These are phyloP conservation scores for Acephala macrosclerotiorum DNA, from an alignment of 2,329 filamentous ascomycete genomes.

Conservation along the genomic window DNA sequence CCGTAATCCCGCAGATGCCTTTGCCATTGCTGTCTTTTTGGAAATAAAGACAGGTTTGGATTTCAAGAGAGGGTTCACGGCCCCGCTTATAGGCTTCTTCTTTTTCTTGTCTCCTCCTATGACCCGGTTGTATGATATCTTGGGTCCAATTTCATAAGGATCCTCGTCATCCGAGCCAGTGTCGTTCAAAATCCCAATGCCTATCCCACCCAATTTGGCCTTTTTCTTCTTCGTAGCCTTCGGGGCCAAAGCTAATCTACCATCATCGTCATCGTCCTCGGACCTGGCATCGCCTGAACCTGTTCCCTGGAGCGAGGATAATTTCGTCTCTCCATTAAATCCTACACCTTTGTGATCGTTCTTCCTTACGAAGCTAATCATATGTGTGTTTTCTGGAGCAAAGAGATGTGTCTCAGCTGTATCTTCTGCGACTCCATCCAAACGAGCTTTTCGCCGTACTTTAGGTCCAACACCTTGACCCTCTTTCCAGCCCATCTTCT, in stretches of 20 bases:
- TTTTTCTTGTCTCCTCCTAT: slow-evolving; percentile 86
- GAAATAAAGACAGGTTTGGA: slow-evolving; percentile 79
- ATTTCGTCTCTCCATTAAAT: slow-evolving; percentile 63
- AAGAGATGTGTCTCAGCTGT: slow-evolving; percentile 70
- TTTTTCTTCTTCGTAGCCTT: slow-evolving; percentile 54
- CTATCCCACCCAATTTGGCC: slow-evolving; percentile 71
- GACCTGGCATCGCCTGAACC: slow-evolving; percentile 43
- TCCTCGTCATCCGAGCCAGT: slow-evolving; percentile 96
- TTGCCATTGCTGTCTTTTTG: slow-evolving; percentile 62
- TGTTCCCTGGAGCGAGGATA: slow-evolving; percentile 48
- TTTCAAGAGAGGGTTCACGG: slow-evolving; percentile 69
- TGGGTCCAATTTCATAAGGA: slow-evolving; percentile 89
- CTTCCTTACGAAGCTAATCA: slow-evolving; percentile 72
- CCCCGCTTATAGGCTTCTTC: slow-evolving; percentile 64
- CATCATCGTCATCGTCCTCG: slow-evolving; percentile 56
- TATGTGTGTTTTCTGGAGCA: slow-evolving; percentile 79
- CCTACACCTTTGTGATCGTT: slow-evolving; percentile 76
- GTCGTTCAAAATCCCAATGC: slow-evolving; percentile 89
- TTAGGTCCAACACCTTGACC: slow-evolving; percentile 94
- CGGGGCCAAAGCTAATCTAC: slow-evolving; percentile 32
- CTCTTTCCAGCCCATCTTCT: slow-evolving; percentile 94
- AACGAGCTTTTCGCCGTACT: slow-evolving; percentile 74
- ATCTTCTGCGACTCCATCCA: slow-evolving; percentile 59
- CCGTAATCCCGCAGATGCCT: slow-evolving; percentile 55
- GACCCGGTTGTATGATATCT: slow-evolving; percentile 84